Evolutionary conservation across 139 green algal genomes (phyloP), one percentile per base, ranked within the genome.

Genomic region (Closterium sp.): DNA sequence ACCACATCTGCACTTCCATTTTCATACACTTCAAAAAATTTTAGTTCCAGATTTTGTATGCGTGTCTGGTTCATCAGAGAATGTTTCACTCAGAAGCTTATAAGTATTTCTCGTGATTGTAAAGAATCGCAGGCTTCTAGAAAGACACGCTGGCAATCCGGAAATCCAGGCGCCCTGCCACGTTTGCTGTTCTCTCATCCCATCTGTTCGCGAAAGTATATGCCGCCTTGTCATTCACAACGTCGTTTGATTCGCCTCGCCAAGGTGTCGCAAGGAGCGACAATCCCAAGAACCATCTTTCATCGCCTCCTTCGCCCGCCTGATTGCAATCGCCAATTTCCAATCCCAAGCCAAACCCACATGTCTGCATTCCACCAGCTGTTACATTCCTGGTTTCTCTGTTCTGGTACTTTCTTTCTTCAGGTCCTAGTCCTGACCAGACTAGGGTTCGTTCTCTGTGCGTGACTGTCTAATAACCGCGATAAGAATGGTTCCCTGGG

Each of bases 401-500:
- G n/a, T n/a, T n/a, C n/a, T n/a, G n/a, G n/a, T n/a, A n/a, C n/a
- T n/a, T n/a, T n/a, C n/a, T n/a, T n/a, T n/a, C n/a, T n/a, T n/a
- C n/a, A n/a, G n/a, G n/a, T 79, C 4, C 62, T 79, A 27, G 62
- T 79, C 17, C 62, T 27, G 62, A 79, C 62, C 17, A 79, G 62
- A 24, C 62, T 24, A 24, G 62, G 62, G 62, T 79, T 24, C 62
- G 62, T 79, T 79, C 19, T 13, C 62, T 24, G 62, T 27, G 62
- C 62, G 62, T 79, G 62, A 79, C 11, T 79, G 62, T 27, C 17
- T 27, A 13, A 0, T 27, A 27, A 79, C 62, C 10, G 62, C 62
- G 62, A 27, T 91, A 28, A 89, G 17, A 50, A 93, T 94, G 92
- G 92, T 79, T 19, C 89, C 92, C 19, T 93, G 92, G 92, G 31